Evolutionary conservation across 139 green algal genomes (phyloP).

Genomic region (Yamagishiella unicocca): DNA sequence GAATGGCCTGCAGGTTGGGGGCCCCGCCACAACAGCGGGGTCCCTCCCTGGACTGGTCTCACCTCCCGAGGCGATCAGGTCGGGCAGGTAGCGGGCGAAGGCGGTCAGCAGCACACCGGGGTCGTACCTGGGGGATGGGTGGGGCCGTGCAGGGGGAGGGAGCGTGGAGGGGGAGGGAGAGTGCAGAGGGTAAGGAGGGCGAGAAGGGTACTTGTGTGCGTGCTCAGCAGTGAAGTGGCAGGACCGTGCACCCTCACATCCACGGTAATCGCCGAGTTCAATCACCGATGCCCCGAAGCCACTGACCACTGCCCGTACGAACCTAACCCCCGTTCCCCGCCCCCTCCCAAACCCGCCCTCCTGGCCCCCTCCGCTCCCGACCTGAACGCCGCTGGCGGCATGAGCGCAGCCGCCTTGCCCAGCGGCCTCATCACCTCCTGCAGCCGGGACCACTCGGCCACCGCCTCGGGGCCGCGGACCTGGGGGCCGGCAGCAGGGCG

Average conservation of each 20-base stretch:
- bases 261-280: no score
- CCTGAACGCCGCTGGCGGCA: conserved; percentile 91
- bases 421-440: conserved; percentile 90
- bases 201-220: no score
- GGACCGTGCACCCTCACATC: no score
- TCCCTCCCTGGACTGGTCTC: no score
- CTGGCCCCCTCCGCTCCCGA: neutral
- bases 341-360: no score
- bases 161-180: neutral
- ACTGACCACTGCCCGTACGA: no score
- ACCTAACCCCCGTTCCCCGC: no score
- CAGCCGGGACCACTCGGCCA: conserved; percentile 72
- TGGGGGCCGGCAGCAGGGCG: no score
- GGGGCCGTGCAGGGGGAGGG: neutral
- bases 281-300: no score
- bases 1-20: no score
- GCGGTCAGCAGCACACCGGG: conserved; percentile 77
- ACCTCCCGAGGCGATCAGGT: conserved; percentile 66
- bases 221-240: no score
- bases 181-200: neutral
- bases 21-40: no score
- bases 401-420: conserved; percentile 75
- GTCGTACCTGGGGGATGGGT: conserved; percentile 57
- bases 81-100: conserved; percentile 80
- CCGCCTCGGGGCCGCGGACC: conserved; percentile 58